These are phyloP conservation scores for Capsella bursapastoris DNA, from an alignment of 345 rosid species.

Conservation along the genomic window DNA sequence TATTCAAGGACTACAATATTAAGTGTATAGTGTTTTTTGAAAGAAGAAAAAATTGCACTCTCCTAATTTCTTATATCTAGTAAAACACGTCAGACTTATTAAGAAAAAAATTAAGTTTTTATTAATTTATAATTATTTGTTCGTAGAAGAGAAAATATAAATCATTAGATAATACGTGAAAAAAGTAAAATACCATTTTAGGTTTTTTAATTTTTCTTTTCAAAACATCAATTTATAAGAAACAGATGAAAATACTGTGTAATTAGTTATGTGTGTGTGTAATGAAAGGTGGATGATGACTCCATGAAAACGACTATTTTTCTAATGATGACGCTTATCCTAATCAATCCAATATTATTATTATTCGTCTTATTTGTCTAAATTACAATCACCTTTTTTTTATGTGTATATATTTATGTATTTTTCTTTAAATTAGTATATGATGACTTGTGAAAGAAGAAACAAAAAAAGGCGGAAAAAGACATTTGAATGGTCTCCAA, in stretches of 20 bases:
- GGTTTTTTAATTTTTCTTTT: too few relatives aligned
- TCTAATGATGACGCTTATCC: constrained; percentile 29
- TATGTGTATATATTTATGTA: neutral
- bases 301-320: constrained; percentile 11
- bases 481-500: constrained; percentile 43
- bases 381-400: constrained; percentile 11
- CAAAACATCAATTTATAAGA: too few relatives aligned
- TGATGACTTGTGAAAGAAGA: constrained; percentile 40
- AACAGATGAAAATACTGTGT: neutral
- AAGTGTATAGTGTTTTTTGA: neutral
- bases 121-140: too few relatives aligned
- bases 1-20: neutral
- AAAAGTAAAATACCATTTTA: too few relatives aligned
- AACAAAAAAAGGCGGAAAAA: constrained; percentile 27
- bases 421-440: neutral
- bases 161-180: too few relatives aligned
- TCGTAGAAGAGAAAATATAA: too few relatives aligned
- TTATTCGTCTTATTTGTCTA: constrained; percentile 24
- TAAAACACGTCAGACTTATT: neutral
- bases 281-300: constrained; percentile 29
- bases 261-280: neutral
- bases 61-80: neutral
- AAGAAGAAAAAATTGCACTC: neutral
- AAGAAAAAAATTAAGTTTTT: too few relatives aligned
- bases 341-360: neutral